These are phyloP conservation scores for Alternaria triticina DNA, from an alignment of 2,329 filamentous ascomycete species.

Conservation along the genomic window DNA sequence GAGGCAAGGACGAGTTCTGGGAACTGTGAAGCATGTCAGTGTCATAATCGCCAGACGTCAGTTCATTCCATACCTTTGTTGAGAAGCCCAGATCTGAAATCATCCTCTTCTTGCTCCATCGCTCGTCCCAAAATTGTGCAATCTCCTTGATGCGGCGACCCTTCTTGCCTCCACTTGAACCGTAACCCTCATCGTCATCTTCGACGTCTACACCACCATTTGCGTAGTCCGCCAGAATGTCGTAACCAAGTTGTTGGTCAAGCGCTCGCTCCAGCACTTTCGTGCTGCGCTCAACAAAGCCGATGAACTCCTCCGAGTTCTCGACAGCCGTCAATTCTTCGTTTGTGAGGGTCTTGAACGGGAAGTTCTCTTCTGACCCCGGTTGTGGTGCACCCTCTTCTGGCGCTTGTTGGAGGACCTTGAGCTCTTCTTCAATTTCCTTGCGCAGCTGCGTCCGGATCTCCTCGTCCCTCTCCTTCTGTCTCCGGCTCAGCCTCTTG, in stretches of 20 bases:
- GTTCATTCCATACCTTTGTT: conserved; percentile 67
- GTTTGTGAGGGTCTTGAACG: conserved; percentile 76
- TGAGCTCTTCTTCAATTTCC: conserved; percentile 92
- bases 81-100: conserved; percentile 96
- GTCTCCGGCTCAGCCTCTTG: conserved; percentile 79
- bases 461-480: conserved; percentile 86
- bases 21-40: conserved; percentile 60
- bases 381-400: conserved; percentile 52
- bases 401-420: conserved; percentile 62
- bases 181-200: conserved; percentile 77
- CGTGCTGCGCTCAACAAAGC: conserved; percentile 93
- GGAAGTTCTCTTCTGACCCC: conserved; percentile 65
- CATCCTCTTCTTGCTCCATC: conserved; percentile 98
- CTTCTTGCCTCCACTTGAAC: conserved; percentile 72
- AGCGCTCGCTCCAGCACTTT: conserved; percentile 96
- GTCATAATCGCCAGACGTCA: neutral
- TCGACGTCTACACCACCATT: conserved; percentile 78
- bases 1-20: conserved; percentile 90
- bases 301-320: conserved; percentile 88
- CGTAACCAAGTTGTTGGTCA: conserved; percentile 93
- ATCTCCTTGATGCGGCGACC: conserved; percentile 83
- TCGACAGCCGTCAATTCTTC: conserved; percentile 92
- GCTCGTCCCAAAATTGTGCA: conserved; percentile 90
- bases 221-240: conserved; percentile 93
- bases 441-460: conserved; percentile 81